phyloP scores from a whole-genome alignment of 306 rosid genomes.

The Ochetophila trinervis region DNA sequence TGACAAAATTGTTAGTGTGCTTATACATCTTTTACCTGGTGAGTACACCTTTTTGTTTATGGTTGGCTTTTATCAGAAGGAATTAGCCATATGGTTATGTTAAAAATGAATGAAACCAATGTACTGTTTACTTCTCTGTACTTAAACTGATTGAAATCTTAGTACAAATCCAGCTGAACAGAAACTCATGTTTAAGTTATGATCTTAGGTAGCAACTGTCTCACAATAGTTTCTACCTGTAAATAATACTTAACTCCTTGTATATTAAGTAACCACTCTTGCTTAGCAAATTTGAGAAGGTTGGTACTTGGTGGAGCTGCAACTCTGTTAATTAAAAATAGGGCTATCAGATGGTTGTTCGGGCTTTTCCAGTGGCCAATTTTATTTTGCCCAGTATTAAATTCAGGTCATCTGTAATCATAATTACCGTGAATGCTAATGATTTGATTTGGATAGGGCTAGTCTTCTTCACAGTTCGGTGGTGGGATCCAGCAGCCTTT shows the following conservation, averaged over 20 bases:
- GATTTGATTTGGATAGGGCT: conserved; percentile 48
- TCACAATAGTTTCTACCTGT: neutral
- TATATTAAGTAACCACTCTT: neutral
- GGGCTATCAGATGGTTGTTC: too few relatives aligned
- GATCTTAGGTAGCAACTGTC: neutral
- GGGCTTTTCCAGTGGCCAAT: neutral
- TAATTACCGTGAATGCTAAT: neutral
- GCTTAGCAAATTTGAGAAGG: neutral
- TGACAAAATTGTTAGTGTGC: conserved; percentile 90
- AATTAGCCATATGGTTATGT: neutral
- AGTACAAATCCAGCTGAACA: neutral
- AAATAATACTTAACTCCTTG: neutral
- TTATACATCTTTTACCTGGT: conserved; percentile 94
- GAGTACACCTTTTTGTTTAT: conserved; percentile 25
- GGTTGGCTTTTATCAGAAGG: neutral
- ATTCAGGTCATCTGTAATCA: neutral
- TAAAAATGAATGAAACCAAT: neutral
- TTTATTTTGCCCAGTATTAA: conserved; percentile 7
- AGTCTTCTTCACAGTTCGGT: conserved; percentile 88
- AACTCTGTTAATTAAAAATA: neutral
- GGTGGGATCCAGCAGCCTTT: conserved; percentile 85
- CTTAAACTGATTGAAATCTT: neutral
- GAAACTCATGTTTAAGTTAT: neutral
- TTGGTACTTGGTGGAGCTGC: neutral
- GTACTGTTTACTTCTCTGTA: neutral